Conservation (phyloP, 352 stramenopile genomes). For the Pythium aphanidermatum region DNA sequence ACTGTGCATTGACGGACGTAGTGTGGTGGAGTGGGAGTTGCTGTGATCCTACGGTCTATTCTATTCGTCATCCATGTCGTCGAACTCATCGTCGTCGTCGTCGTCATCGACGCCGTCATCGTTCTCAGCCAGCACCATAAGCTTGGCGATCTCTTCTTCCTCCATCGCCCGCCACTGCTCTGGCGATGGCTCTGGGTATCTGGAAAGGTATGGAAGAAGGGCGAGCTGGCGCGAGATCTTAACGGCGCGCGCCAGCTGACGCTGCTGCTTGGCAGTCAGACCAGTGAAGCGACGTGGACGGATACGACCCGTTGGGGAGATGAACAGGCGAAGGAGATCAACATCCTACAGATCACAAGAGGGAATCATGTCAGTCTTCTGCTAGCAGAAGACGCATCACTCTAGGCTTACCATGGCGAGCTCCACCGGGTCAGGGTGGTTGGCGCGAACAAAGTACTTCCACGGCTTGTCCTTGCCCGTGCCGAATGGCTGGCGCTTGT, state of each 20-base stretch:
- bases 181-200: slow-evolving; percentile 75
- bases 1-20: slow-evolving; percentile 15
- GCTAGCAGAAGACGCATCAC: not conserved
- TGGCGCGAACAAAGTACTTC: slow-evolving; percentile 74
- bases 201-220: slow-evolving; percentile 68
- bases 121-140: slow-evolving; percentile 44
- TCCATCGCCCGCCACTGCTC: slow-evolving; percentile 80
- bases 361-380: too few species aligned
- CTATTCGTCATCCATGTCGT: slow-evolving; percentile 46
- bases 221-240: slow-evolving; percentile 77
- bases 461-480: slow-evolving; percentile 61
- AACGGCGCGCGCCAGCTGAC: slow-evolving; percentile 63
- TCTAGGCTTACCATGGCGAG: slow-evolving; percentile 42
- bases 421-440: slow-evolving; percentile 72
- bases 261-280: slow-evolving; percentile 79
- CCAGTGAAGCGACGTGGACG: slow-evolving; percentile 75
- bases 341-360: slow-evolving; percentile 55
- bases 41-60: slow-evolving; percentile 20
- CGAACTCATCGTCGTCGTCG: slow-evolving; percentile 60
- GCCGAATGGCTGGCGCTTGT: slow-evolving; percentile 51
- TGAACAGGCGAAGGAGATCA: slow-evolving; percentile 75
- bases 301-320: slow-evolving; percentile 78
- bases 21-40: slow-evolving; percentile 9
- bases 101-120: slow-evolving; percentile 52
- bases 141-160: slow-evolving; percentile 65